Conservation (phyloP, 345 rosid genomes). For the Zanthoxylum bungeanum region DNA sequence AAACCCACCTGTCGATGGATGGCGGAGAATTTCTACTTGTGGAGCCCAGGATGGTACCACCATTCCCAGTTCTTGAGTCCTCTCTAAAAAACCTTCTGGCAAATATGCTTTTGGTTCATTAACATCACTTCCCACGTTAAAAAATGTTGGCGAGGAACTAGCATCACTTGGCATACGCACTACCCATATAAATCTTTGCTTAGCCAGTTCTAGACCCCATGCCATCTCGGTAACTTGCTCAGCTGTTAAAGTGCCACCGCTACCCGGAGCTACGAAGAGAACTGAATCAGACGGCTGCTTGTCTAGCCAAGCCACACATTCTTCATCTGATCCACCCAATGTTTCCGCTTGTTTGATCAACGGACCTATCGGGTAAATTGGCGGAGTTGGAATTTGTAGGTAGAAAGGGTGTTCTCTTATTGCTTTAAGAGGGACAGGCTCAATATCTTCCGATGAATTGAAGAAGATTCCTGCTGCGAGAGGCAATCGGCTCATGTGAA, state of each 20-base stretch:
- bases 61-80: slow-evolving; percentile 28
- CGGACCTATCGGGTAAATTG: slow-evolving; percentile 33
- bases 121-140: slow-evolving; percentile 14
- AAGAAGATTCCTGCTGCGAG: slow-evolving; percentile 33
- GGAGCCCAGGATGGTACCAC: slow-evolving; percentile 36
- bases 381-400: slow-evolving; percentile 5
- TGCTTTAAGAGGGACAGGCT: slow-evolving; percentile 20
- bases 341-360: slow-evolving; percentile 14
- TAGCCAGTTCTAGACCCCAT: slow-evolving; percentile 39
- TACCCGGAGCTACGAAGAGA: slow-evolving; percentile 37
- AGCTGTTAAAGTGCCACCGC: slow-evolving; percentile 39
- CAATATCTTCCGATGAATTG: slow-evolving; percentile 39
- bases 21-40: slow-evolving; percentile 35
- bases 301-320: slow-evolving; percentile 33
- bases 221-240: slow-evolving; percentile 41
- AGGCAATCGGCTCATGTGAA: slow-evolving; percentile 14
- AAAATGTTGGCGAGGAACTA: slow-evolving; percentile 13
- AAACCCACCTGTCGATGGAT: slow-evolving; percentile 39
- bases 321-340: neutral
- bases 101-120: slow-evolving; percentile 28
- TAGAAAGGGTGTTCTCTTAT: slow-evolving; percentile 22
- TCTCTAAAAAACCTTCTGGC: slow-evolving; percentile 38
- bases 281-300: slow-evolving; percentile 37
- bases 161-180: slow-evolving; percentile 27
- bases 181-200: slow-evolving; percentile 47